Evolutionary conservation across 257 asterid species (phyloP).

Genomic region (Cynanchum wilfordii): DNA sequence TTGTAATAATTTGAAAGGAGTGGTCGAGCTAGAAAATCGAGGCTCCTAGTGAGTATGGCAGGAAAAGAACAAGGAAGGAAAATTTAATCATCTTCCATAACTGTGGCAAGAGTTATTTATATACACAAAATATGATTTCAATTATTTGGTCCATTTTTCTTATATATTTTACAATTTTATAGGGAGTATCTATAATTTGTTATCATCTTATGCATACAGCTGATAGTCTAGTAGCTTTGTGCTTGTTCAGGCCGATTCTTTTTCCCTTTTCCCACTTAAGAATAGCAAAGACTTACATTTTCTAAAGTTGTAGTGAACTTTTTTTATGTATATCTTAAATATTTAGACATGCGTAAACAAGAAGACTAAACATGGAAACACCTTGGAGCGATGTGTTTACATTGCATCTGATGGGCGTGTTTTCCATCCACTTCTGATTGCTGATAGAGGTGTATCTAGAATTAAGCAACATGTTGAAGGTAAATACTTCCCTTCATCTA

Average conservation of each 20-base stretch:
- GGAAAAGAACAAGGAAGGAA: neutral
- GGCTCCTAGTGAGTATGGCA: neutral
- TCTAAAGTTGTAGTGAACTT: neutral
- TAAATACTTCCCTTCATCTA: conserved; percentile 23
- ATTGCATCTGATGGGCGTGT: conserved; percentile 99
- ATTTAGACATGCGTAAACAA: neutral
- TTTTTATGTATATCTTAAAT: neutral
- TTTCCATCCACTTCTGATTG: conserved; percentile 94
- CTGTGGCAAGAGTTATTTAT: neutral
- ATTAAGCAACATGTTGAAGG: conserved; percentile 89
- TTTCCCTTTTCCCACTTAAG: too few relatives aligned
- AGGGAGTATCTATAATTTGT: neutral
- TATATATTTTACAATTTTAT: neutral
- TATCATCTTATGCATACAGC: neutral
- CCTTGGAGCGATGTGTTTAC: conserved; percentile 83
- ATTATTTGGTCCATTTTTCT: neutral
- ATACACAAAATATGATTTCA: neutral
- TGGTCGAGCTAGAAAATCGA: neutral
- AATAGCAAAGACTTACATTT: neutral
- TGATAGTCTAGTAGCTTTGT: neutral
- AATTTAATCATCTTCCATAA: neutral
- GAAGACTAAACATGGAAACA: conserved; percentile 15
- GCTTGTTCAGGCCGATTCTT: neutral
- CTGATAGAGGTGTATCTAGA: conserved; percentile 90
- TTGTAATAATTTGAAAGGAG: too few relatives aligned